Conservation (phyloP, 345 rosid genomes). For the Sonneratia alba region DNA sequence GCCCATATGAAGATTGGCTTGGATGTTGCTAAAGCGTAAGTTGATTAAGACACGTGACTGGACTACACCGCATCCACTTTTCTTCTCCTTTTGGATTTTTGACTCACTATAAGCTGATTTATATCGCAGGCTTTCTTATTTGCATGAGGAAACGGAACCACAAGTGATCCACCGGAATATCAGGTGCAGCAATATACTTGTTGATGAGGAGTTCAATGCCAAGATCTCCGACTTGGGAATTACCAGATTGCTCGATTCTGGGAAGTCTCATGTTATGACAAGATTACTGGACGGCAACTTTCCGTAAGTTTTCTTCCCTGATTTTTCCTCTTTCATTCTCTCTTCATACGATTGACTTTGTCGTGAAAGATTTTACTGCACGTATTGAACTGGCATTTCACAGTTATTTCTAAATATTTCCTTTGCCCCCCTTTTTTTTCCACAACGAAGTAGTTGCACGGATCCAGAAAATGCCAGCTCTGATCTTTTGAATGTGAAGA, state of each 20-base stretch:
- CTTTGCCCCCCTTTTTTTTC: neutral
- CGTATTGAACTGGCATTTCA: neutral
- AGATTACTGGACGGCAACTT: slow-evolving; percentile 85
- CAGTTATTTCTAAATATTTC: neutral
- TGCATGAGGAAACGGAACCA: slow-evolving; percentile 97
- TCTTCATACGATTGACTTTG: neutral
- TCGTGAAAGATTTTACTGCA: neutral
- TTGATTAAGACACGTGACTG: neutral
- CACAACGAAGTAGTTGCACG: slow-evolving; percentile 43
- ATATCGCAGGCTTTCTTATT: slow-evolving; percentile 58
- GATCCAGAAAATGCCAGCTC: slow-evolving; percentile 95
- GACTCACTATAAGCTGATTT: slow-evolving; percentile 7
- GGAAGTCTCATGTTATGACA: slow-evolving; percentile 71
- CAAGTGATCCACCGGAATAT: slow-evolving; percentile 95
- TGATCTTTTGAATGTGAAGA: slow-evolving; percentile 83
- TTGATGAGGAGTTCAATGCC: slow-evolving; percentile 70
- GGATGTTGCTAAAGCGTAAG: slow-evolving; percentile 94
- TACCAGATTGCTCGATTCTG: slow-evolving; percentile 86
- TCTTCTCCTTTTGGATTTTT: slow-evolving; percentile 4
- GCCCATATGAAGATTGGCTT: slow-evolving; percentile 73
- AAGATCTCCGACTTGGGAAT: slow-evolving; percentile 92
- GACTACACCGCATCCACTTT: slow-evolving; percentile 1
- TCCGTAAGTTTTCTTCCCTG: slow-evolving; percentile 42
- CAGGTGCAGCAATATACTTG: slow-evolving; percentile 85
- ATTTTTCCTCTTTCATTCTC: neutral